Base-by-base conservation (phyloP, 2,329 filamentous ascomycete species). In the Aspergillus nomiae region DNA sequence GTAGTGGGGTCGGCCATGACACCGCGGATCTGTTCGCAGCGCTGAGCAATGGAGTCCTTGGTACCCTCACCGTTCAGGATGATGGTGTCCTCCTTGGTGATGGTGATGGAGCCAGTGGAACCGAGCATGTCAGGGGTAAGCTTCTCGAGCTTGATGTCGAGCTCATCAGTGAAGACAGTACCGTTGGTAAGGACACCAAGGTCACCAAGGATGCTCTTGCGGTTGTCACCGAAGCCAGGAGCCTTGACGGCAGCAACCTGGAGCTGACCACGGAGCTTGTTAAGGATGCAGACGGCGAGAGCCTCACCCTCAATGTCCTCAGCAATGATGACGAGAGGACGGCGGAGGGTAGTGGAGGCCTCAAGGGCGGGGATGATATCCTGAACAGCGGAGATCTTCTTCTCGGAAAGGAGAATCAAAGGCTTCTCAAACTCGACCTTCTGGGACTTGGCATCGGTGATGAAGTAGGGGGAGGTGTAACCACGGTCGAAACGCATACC, bases 381-480 rank as follows among this genome's bases (percentile, higher is more conserved):
- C 85, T 98, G 94, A 64, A 98, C 95, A 65, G 94, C 92, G 58
- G 95, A 99, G 82, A 99, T 99, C 90, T 99, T 99, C 92, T 97
- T 98, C 89, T 99, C 95, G 10, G 95, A 98, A 61, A 99, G 92
- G 57, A 99, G 91, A 80, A 99, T 95, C 78, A 99, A 84, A 69
- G 95, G 95, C 88, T 99, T 98, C 89, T 99, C 95, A 71, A 99
- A 99, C 85, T 99, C 95, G 63, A 98, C 94, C 89, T 99, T 99
- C 81, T 96, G 93, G 64, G 94, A 82, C 90, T 99, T 99, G 87
- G 93, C 85, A 77, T 99, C 95, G 85, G 95, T 99, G 86, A 99
- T 99, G 87, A 99, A 99, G 90, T 99, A 99, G 73, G 95, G 94
- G 30, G 95, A 99, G 78, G 97, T 94, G 82, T 91, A 99, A 67